Evolutionary conservation across 23 red algal species (phyloP).

Genomic region (Gracilaria vermiculophylla): DNA sequence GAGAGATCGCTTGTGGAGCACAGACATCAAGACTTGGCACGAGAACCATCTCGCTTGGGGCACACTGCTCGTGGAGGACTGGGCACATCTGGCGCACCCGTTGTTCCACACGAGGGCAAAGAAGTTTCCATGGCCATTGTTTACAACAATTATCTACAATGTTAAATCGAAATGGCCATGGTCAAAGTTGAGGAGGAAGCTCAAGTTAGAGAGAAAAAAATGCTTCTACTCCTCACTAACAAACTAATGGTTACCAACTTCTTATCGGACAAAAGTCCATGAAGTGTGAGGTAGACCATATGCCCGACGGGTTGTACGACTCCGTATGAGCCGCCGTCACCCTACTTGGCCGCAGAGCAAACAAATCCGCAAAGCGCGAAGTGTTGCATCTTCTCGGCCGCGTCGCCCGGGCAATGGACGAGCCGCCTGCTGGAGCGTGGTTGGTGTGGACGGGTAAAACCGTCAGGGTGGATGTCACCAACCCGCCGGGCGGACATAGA

Average conservation of each 20-base stretch:
- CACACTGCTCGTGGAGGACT: too few relatives aligned
- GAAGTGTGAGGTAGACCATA: constrained; percentile 7
- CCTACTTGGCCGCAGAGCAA: neutral
- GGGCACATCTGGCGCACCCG: too few relatives aligned
- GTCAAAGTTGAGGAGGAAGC: constrained; percentile 8
- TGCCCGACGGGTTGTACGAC: neutral
- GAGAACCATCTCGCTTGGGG: too few relatives aligned
- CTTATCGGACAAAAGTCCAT: constrained; percentile 12
- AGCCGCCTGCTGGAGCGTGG: neutral
- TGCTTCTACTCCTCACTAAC: constrained; percentile 2
- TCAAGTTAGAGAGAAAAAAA: constrained; percentile 18
- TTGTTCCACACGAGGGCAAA: neutral
- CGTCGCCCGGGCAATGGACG: neutral
- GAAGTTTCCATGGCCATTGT: neutral
- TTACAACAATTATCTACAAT: constrained; percentile 12
- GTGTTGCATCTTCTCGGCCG: neutral
- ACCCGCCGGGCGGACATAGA: neutral
- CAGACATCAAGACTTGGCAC: too few relatives aligned
- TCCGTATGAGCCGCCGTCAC: neutral
- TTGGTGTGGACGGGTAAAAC: neutral
- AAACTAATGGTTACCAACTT: constrained; percentile 19
- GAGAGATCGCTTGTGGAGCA: too few relatives aligned
- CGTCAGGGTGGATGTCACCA: neutral
- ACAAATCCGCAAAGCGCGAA: neutral
- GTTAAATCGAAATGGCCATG: neutral